A percentile compares a stretch with the other conserved stretches of the same genome.
phyloP scores from a whole-genome alignment of 768 basidiomycete species.

The Pleurotus pulmonarius region DNA sequence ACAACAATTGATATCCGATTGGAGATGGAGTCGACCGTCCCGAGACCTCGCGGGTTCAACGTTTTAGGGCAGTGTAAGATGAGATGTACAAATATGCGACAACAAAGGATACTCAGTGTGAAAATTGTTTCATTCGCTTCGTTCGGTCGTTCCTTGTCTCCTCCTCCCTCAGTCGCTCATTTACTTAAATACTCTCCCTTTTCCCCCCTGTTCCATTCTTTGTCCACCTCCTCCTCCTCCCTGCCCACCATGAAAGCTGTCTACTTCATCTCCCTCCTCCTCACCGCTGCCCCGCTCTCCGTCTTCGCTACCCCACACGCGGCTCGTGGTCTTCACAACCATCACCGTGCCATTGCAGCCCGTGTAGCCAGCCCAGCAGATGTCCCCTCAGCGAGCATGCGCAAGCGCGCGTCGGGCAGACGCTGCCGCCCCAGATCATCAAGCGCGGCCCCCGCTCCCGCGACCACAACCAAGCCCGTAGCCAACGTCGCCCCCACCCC shows the following conservation, averaged over 20 bases:
- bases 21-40: neutral
- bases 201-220: slow-evolving; percentile 13
- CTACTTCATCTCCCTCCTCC: slow-evolving; percentile 37
- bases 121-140: neutral
- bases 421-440: slow-evolving; percentile 34
- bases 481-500: slow-evolving; percentile 14
- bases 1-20: neutral
- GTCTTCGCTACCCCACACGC: slow-evolving; percentile 39
- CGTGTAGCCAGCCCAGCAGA: slow-evolving; percentile 33
- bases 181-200: neutral
- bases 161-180: slow-evolving; percentile 8
- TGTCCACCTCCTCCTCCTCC: slow-evolving; percentile 11
- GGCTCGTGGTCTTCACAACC: slow-evolving; percentile 23
- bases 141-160: neutral
- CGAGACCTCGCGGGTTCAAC: slow-evolving; percentile 1
- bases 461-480: slow-evolving; percentile 13
- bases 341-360: slow-evolving; percentile 41
- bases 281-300: slow-evolving; percentile 32
- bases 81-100: slow-evolving; percentile 1
- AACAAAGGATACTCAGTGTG: neutral
- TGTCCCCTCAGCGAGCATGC: slow-evolving; percentile 14
- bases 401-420: slow-evolving; percentile 27
- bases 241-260: slow-evolving; percentile 42
- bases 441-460: slow-evolving; percentile 17
- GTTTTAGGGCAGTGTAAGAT: neutral